Base-by-base conservation (phyloP, 2,329 filamentous ascomycete genomes). In the Colletotrichum cordylinicola region DNA sequence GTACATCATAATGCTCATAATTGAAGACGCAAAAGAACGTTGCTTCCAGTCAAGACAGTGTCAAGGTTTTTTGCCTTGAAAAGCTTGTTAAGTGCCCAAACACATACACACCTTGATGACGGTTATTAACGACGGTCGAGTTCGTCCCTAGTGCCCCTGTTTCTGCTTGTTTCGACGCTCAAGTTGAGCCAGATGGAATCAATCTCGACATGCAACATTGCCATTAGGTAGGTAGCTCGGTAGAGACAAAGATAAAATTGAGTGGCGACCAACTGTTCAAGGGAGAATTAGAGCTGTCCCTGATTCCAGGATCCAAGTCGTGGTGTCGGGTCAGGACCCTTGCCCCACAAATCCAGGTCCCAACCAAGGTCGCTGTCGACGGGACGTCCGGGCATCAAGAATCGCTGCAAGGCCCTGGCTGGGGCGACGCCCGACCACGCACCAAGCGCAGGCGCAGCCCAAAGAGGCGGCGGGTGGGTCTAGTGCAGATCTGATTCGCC, bases 401-500 rank as follows among this genome's bases (percentile, higher is more conserved):
- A 52, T 21, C n/a, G 43, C 43, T 52, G 43, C 43, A 10, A 52
- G n/a, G 43, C 43, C 43, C n/a, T 52, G 55, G 15, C 55, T 9
- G 55, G 21, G 55, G 55, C n/a, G 55, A 8, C 55, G 55, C 55
- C 55, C 55, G 16, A 58, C 55, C 43, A 52, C n/a, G 43, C 43
- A 52, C n/a, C 21, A 21, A 52, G 43, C 43, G 43, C n/a, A 52
- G 43, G 29, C n/a, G 70, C 33, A n/a, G 64, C 10, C 39, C 43
- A 18, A 35, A 35, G 39, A 21, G 33, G 24, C 24, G 24, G 24
- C 24, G 24, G 24, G 24, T 27, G 24, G 35, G 55, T 48, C 33
- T 70, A 70, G 71, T 43, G 67, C n/a, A 48, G 21, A 68, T 69
- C 65, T 62, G 56, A 70, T 64, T 70, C 31, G 71, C 71, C 56